Percentiles rank a stretch among this genome's conserved stretches.
These are phyloP conservation scores for Exobasidium rhododendri DNA, from an alignment of 1,284 basidiomycete species.

Conservation along the genomic window DNA sequence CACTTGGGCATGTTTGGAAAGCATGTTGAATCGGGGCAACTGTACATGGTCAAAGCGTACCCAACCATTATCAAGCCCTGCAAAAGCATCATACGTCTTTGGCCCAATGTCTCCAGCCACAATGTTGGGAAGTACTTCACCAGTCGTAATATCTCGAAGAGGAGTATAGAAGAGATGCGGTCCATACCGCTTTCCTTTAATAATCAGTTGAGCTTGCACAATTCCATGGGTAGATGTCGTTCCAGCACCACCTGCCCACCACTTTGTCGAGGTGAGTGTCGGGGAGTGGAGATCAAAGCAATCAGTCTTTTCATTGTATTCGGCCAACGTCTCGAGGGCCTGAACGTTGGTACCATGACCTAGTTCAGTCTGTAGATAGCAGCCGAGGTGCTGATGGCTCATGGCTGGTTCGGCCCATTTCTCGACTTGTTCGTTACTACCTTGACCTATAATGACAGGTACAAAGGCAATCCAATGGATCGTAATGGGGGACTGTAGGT, in stretches of 20 bases:
- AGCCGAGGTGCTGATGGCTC: conserved; percentile 50
- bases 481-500: conserved; percentile 40
- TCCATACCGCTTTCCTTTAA: conserved; percentile 67
- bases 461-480: conserved; percentile 51
- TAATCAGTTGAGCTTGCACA: conserved; percentile 71
- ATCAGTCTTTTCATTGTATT: conserved; percentile 66
- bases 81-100: conserved; percentile 62
- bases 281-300: conserved; percentile 76
- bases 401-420: conserved; percentile 43
- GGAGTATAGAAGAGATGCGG: conserved; percentile 72
- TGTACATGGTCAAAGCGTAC: conserved; percentile 66
- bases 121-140: conserved; percentile 66
- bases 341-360: conserved; percentile 64
- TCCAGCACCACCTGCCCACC: conserved; percentile 72
- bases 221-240: conserved; percentile 74
- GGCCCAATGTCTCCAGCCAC: conserved; percentile 69
- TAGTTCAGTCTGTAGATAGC: conserved; percentile 58
- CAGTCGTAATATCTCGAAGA: conserved; percentile 59
- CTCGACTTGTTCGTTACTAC: conserved; percentile 41
- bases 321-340: conserved; percentile 71
- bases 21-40: conserved; percentile 73
- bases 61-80: conserved; percentile 69
- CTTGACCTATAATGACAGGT: conserved; percentile 48
- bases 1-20: conserved; percentile 70
- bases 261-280: conserved; percentile 72